Conservation (phyloP, 2,329 filamentous ascomycete species). For the Amphichorda felina region DNA sequence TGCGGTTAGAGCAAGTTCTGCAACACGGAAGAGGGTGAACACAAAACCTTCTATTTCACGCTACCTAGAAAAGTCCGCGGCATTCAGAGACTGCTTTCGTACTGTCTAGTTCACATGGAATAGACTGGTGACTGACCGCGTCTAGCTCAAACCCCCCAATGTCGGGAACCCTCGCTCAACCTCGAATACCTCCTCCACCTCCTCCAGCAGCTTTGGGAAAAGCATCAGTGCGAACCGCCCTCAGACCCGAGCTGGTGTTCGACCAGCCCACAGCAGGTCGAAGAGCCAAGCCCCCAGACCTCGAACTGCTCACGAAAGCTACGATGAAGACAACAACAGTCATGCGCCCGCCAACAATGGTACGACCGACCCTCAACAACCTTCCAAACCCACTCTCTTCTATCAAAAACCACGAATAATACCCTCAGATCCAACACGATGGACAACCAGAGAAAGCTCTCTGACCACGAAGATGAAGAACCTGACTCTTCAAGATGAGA, state of each 20-base stretch:
- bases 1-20: too few relatives aligned
- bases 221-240: slow-evolving; percentile 45
- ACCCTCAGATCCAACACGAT: slow-evolving; percentile 14
- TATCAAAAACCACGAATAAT: slow-evolving; percentile 14
- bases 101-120: too few relatives aligned
- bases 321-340: slow-evolving; percentile 26
- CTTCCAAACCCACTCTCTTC: slow-evolving; percentile 10
- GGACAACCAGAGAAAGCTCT: slow-evolving; percentile 30
- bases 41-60: too few relatives aligned
- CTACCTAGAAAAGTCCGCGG: too few relatives aligned
- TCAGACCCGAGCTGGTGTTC: slow-evolving; percentile 34
- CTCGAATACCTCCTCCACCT: slow-evolving; percentile 11
- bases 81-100: too few relatives aligned
- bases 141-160: slow-evolving; percentile 22
- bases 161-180: slow-evolving; percentile 5
- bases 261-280: slow-evolving; percentile 32
- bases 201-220: slow-evolving; percentile 38
- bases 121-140: too few relatives aligned
- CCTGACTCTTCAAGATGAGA: slow-evolving; percentile 25
- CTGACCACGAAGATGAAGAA: slow-evolving; percentile 22
- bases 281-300: slow-evolving; percentile 24
- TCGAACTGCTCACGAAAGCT: slow-evolving; percentile 26
- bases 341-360: slow-evolving; percentile 18
- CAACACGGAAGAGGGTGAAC: too few relatives aligned
- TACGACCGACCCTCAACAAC: slow-evolving; percentile 14